phyloP scores from a whole-genome alignment of 768 basidiomycete genomes.

The Pleurotus cornucopiae region DNA sequence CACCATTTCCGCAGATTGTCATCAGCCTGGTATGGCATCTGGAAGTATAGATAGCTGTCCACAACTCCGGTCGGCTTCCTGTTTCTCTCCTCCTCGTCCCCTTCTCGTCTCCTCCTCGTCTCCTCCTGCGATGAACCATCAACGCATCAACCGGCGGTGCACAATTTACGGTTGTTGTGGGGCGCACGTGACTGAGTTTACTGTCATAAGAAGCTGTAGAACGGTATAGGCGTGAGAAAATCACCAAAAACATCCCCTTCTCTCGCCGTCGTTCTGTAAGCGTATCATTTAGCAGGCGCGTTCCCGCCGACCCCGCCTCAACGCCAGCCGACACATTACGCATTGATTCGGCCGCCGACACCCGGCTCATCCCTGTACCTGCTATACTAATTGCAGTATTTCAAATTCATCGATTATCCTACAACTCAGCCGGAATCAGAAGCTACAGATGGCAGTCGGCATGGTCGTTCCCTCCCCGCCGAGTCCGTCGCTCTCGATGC shows the following conservation, averaged over 20 bases:
- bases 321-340: too few species aligned
- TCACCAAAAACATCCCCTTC: neutral
- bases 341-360: too few species aligned
- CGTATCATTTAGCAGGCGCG: neutral
- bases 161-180: neutral
- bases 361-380: too few species aligned
- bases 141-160: neutral
- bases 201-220: constrained; percentile 1
- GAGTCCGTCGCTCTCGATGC: neutral
- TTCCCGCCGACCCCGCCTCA: neutral
- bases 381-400: neutral
- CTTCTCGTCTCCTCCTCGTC: neutral
- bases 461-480: neutral
- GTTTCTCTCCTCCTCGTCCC: neutral
- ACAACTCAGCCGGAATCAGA: too few species aligned
- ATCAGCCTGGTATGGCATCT: too few species aligned
- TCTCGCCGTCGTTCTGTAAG: neutral
- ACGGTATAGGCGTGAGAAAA: neutral
- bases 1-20: neutral
- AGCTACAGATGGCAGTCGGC: neutral
- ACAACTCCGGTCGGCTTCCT: neutral
- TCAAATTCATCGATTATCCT: neutral
- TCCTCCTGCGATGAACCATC: neutral
- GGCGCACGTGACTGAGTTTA: neutral
- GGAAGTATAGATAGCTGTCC: neutral